Conservation (phyloP, 176 grass and related monocot species). For the Juncus effusus region DNA sequence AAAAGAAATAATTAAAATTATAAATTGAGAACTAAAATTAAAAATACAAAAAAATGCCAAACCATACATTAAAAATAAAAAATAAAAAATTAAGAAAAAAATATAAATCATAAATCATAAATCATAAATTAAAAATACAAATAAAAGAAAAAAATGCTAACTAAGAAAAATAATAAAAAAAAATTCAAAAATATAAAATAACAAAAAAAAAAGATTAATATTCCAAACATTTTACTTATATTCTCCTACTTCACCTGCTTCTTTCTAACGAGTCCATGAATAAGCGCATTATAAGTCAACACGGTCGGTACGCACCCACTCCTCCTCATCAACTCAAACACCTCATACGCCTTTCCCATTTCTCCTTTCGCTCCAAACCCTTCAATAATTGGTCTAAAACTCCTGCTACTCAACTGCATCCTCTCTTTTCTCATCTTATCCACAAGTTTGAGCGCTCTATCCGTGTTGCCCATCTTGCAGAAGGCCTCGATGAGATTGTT, state of each 20-base stretch:
- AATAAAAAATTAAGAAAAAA: too few relatives aligned
- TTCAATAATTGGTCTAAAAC: constrained; percentile 94
- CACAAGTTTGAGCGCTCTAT: constrained; percentile 71
- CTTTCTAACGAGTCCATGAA: constrained; percentile 76
- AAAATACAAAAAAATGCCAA: too few relatives aligned
- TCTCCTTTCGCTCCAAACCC: constrained; percentile 76
- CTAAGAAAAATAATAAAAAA: constrained; percentile 12
- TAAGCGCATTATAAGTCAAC: constrained; percentile 93
- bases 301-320: constrained; percentile 74
- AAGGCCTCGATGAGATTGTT: constrained; percentile 96
- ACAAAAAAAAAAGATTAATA: too few relatives aligned
- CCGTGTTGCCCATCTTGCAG: constrained; percentile 94
- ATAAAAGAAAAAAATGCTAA: not conserved
- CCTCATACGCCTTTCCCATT: constrained; percentile 72
- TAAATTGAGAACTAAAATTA: too few relatives aligned
- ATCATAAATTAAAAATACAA: too few relatives aligned
- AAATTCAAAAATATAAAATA: not conserved
- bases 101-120: too few relatives aligned
- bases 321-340: constrained; percentile 77
- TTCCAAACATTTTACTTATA: too few relatives aligned
- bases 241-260: constrained; percentile 45
- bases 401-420: constrained; percentile 69
- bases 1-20: too few relatives aligned
- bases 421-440: constrained; percentile 87
- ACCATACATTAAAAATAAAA: too few relatives aligned